phyloP scores from a whole-genome alignment of 768 basidiomycete genomes.

The Tylopilus felleus region DNA sequence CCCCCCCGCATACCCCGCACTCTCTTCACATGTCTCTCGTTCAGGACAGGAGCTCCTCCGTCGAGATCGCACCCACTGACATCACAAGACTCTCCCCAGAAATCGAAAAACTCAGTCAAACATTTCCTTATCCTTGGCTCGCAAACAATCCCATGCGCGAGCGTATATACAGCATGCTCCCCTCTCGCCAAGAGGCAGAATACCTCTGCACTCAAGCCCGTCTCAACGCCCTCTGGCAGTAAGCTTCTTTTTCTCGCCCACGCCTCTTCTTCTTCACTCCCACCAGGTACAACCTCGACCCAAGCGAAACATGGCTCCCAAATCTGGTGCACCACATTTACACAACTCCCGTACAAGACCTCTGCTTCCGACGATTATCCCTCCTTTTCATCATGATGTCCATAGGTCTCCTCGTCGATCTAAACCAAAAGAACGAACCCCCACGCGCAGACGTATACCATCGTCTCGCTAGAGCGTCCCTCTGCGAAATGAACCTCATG shows the following conservation, averaged over 20 bases:
- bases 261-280: background rate
- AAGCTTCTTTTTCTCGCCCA: slow-evolving; percentile 28
- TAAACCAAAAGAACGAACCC: slow-evolving; percentile 51
- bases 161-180: slow-evolving; percentile 61
- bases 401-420: slow-evolving; percentile 67
- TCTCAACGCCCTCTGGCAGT: slow-evolving; percentile 73
- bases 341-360: slow-evolving; percentile 52
- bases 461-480: slow-evolving; percentile 61
- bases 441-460: slow-evolving; percentile 62
- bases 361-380: slow-evolving; percentile 64
- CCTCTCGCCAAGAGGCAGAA: slow-evolving; percentile 54
- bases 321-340: slow-evolving; percentile 70
- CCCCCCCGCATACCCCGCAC: background rate
- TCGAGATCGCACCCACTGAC: slow-evolving; percentile 20
- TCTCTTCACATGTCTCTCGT: background rate
- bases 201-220: slow-evolving; percentile 62
- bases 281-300: slow-evolving; percentile 62
- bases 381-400: slow-evolving; percentile 70
- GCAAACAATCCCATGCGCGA: slow-evolving; percentile 61
- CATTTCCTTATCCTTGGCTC: slow-evolving; percentile 69
- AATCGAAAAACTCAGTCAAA: slow-evolving; percentile 51
- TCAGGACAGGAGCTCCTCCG: slow-evolving; percentile 27
- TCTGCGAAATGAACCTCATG: slow-evolving; percentile 72
- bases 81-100: slow-evolving; percentile 27
- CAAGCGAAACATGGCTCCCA: slow-evolving; percentile 66